phyloP scores from a whole-genome alignment of 2,329 filamentous ascomycete species.

The Calonectria fujianensis region DNA sequence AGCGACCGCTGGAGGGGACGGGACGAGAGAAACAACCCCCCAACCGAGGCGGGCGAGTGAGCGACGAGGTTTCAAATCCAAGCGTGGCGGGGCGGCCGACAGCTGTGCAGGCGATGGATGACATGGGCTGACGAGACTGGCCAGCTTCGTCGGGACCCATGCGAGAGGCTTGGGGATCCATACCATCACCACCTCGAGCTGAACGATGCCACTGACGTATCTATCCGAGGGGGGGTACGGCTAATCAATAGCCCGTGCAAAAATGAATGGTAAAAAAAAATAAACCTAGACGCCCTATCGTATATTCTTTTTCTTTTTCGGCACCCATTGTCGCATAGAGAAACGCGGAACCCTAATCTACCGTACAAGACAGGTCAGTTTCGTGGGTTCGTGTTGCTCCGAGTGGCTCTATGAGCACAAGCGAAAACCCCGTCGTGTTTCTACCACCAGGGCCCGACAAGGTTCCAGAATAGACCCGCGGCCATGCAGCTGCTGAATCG shows the following conservation, averaged over 20 bases:
- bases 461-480: background rate
- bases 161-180: conserved; percentile 14
- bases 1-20: conserved; percentile 3
- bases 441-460: conserved; percentile 20
- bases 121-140: conserved; percentile 33
- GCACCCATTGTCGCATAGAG: conserved; percentile 32
- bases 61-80: background rate
- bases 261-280: background rate
- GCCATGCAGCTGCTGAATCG: background rate
- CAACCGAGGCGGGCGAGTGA: conserved; percentile 9
- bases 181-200: background rate
- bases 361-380: background rate
- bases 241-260: background rate
- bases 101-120: conserved; percentile 29
- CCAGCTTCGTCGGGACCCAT: conserved; percentile 15
- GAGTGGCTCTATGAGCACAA: background rate
- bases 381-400: background rate
- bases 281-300: background rate
- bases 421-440: conserved; percentile 20
- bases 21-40: conserved; percentile 9
- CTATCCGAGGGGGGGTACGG: background rate
- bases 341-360: conserved; percentile 32
- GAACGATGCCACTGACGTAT: conserved; percentile 37
- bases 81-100: conserved; percentile 26
- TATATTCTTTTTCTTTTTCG: conserved; percentile 16